Percentiles rank a stretch among this genome's conserved stretches.
phyloP scores from a whole-genome alignment of 768 basidiomycete species.

The Xerocomus brunneocitrinus region DNA sequence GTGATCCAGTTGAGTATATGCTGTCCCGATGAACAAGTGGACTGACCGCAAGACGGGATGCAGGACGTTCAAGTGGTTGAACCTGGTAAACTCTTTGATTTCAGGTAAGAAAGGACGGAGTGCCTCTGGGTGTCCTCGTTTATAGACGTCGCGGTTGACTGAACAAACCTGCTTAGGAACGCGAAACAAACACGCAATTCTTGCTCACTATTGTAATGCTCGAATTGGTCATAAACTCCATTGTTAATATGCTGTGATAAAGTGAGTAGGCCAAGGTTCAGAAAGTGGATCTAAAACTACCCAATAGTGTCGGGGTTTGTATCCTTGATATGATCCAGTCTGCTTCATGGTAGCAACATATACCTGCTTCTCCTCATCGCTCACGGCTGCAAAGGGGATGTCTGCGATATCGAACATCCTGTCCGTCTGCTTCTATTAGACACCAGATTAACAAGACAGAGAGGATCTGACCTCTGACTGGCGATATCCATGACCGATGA shows the following conservation, averaged over 20 bases:
- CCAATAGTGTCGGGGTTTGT: constrained; percentile 50
- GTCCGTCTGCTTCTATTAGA: constrained; percentile 36
- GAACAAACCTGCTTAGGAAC: background rate
- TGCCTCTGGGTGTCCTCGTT: constrained; percentile 44
- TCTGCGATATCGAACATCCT: constrained; percentile 49
- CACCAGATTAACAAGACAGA: constrained; percentile 11
- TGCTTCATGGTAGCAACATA: constrained; percentile 41
- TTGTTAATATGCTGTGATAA: constrained; percentile 50
- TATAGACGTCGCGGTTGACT: constrained; percentile 51
- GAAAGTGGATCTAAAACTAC: constrained; percentile 23
- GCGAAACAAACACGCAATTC: background rate
- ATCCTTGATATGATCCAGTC: constrained; percentile 47
- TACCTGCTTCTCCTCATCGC: constrained; percentile 38
- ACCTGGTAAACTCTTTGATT: constrained; percentile 44
- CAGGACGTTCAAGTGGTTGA: constrained; percentile 50
- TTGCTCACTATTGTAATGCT: constrained; percentile 55
- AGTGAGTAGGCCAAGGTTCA: background rate
- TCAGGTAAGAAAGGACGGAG: constrained; percentile 51
- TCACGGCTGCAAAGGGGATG: constrained; percentile 39
- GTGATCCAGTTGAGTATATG: background rate
- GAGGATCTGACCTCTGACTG: constrained; percentile 32
- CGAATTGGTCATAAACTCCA: constrained; percentile 60
- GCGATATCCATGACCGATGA: constrained; percentile 36
- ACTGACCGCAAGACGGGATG: constrained; percentile 43
- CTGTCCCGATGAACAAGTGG: background rate